Evolutionary conservation across 2,329 filamentous ascomycete genomes (phyloP).

Genomic region (Penicillium occitanis): DNA sequence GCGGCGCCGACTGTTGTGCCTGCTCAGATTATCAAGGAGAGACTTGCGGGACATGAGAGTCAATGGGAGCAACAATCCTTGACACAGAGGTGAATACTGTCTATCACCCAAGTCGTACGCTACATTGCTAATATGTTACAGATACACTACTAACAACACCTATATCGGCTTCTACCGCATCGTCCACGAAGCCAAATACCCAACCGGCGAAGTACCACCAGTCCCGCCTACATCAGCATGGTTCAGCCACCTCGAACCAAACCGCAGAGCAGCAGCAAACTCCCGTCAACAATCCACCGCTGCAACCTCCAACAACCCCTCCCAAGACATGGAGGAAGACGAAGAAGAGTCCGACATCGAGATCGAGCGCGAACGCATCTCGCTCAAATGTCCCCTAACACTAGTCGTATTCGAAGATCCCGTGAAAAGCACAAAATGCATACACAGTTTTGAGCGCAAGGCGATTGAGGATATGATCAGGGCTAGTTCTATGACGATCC

Average conservation of each 20-base stretch:
- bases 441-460: conserved; percentile 50
- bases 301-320: conserved; percentile 16
- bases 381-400: conserved; percentile 51
- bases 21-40: conserved; percentile 37
- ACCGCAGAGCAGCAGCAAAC: background rate
- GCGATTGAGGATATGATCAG: conserved; percentile 49
- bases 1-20: conserved; percentile 31
- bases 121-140: conserved; percentile 20
- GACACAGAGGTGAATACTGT: conserved; percentile 39
- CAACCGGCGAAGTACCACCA: conserved; percentile 53
- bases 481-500: conserved; percentile 33
- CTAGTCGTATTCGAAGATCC: conserved; percentile 48
- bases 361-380: conserved; percentile 47
- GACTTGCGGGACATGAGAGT: conserved; percentile 33
- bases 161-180: conserved; percentile 62
- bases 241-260: conserved; percentile 54
- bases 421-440: conserved; percentile 50
- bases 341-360: conserved; percentile 45
- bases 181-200: conserved; percentile 61
- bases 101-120: background rate
- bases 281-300: conserved; percentile 18
- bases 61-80: conserved; percentile 43
- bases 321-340: background rate
- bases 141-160: conserved; percentile 59
- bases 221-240: conserved; percentile 60